A percentile compares a stretch with the other conserved stretches of the same genome.
phyloP scores from a whole-genome alignment of 2,329 filamentous ascomycete genomes.

The Colletotrichum lupini region DNA sequence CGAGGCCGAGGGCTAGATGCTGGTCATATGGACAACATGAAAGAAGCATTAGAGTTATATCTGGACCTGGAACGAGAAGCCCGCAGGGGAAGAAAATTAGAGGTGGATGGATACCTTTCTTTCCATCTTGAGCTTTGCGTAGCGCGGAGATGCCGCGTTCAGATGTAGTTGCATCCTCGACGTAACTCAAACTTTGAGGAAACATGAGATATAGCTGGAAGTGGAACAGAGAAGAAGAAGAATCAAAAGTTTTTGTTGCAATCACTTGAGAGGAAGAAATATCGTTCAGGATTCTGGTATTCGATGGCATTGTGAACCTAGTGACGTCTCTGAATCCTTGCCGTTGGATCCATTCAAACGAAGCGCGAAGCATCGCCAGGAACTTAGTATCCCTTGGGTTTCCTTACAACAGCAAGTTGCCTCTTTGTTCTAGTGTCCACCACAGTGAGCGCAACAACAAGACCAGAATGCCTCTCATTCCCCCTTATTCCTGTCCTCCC shows the following conservation, averaged over 20 bases:
- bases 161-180: not conserved
- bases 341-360: not conserved
- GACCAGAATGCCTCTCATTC: not conserved
- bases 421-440: not conserved
- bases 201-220: not conserved
- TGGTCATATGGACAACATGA: not conserved
- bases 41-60: not conserved
- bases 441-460: not conserved
- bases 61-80: not conserved
- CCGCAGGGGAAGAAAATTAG: not conserved
- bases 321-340: not conserved
- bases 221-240: not conserved
- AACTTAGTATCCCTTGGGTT: not conserved
- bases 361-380: not conserved
- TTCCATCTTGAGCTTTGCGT: not conserved
- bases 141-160: not conserved
- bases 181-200: not conserved
- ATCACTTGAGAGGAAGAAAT: not conserved
- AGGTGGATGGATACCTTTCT: not conserved
- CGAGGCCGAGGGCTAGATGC: conserved; percentile 74
- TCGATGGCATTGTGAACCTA: not conserved
- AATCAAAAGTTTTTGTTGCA: not conserved
- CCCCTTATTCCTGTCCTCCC: not conserved
- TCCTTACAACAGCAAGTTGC: not conserved
- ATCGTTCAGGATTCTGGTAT: not conserved